Evolutionary conservation across 108 stramenopile genomes (phyloP).

Genomic region (Cyclotella atomus): DNA sequence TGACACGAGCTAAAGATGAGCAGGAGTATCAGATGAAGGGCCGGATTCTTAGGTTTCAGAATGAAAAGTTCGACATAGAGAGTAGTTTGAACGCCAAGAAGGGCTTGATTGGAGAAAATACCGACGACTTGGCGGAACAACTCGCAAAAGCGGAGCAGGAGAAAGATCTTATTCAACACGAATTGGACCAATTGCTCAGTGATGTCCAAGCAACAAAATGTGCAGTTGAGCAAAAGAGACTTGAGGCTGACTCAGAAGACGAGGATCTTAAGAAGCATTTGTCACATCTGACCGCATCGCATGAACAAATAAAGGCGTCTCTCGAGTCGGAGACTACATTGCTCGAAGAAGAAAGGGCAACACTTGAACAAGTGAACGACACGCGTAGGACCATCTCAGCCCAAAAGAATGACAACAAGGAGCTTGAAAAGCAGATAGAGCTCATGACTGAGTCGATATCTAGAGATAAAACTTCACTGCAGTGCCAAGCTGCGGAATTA

Average conservation of each 20-base stretch:
- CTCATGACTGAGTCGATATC: constrained; percentile 28
- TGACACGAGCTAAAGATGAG: background rate
- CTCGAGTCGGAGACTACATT: background rate
- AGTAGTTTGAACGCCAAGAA: background rate
- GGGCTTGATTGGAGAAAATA: background rate
- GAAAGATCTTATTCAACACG: background rate
- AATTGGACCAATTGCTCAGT: background rate
- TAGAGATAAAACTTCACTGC: constrained; percentile 35
- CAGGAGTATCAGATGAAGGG: background rate
- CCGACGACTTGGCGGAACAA: background rate
- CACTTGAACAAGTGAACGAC: background rate
- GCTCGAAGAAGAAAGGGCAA: background rate
- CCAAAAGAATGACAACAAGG: constrained; percentile 43
- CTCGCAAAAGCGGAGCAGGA: background rate
- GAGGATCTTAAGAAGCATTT: background rate
- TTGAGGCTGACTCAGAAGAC: background rate
- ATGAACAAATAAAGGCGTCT: background rate
- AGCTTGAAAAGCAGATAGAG: constrained; percentile 33
- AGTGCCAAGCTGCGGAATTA: constrained; percentile 28
- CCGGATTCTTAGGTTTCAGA: background rate
- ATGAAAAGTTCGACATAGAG: background rate
- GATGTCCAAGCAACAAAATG: background rate
- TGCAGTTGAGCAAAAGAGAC: background rate
- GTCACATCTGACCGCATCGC: background rate
- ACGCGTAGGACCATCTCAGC: no score